These are phyloP conservation scores for Trichoderma pleuroti DNA, from an alignment of 2,329 filamentous ascomycete genomes.

Conservation along the genomic window DNA sequence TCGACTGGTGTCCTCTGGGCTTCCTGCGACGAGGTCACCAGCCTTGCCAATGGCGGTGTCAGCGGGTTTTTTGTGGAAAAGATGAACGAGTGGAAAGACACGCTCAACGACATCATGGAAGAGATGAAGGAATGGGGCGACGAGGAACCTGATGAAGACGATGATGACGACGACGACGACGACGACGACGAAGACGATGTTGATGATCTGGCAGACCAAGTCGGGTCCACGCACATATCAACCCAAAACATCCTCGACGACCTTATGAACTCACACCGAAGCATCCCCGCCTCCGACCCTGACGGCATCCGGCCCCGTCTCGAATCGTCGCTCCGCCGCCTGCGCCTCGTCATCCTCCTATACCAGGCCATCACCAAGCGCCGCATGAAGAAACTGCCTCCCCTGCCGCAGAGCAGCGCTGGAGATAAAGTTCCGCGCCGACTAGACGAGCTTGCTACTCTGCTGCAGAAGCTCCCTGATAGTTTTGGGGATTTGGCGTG, in stretches of 20 bases:
- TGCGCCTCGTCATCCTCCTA: slow-evolving; percentile 65
- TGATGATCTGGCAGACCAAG: slow-evolving; percentile 32
- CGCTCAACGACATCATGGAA: slow-evolving; percentile 76
- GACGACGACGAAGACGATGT: slow-evolving; percentile 37
- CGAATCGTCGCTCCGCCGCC: slow-evolving; percentile 58
- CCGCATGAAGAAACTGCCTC: slow-evolving; percentile 58
- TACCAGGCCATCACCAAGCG: slow-evolving; percentile 69
- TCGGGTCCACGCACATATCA: slow-evolving; percentile 32
- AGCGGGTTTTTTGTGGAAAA: slow-evolving; percentile 67
- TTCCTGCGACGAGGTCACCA: slow-evolving; percentile 69
- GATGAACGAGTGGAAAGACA: slow-evolving; percentile 69
- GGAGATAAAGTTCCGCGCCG: slow-evolving; percentile 35
- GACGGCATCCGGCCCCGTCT: slow-evolving; percentile 63
- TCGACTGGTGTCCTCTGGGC: slow-evolving; percentile 80
- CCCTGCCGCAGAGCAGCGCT: slow-evolving; percentile 36
- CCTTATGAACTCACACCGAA: slow-evolving; percentile 59
- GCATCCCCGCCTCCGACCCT: slow-evolving; percentile 62
- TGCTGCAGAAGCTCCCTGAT: slow-evolving; percentile 60
- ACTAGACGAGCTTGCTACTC: slow-evolving; percentile 54
- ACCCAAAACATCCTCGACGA: slow-evolving; percentile 63
- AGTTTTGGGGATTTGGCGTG: slow-evolving; percentile 67
- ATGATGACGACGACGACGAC: slow-evolving; percentile 55
- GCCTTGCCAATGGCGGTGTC: slow-evolving; percentile 63
- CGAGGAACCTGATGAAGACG: slow-evolving; percentile 61
- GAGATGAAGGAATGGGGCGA: slow-evolving; percentile 88